A percentile compares a stretch with the other conserved stretches of the same genome.
Evolutionary conservation across 805 yeast species (phyloP).

Genomic region (Jamesozyma lodderae): DNA sequence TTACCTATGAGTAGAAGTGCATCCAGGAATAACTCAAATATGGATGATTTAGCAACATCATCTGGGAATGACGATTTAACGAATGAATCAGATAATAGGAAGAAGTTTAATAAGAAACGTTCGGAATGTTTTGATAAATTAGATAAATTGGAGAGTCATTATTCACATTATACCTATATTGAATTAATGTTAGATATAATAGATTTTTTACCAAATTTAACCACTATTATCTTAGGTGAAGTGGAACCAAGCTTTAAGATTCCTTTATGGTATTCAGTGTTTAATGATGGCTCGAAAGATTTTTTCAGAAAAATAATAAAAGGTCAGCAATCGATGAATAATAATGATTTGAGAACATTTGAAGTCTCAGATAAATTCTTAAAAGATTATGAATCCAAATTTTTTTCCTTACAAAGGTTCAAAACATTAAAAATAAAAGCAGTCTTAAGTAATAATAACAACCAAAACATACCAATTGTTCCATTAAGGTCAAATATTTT

Average conservation of each 20-base stretch:
- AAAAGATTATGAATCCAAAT: conserved; percentile 21
- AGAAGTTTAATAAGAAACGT: neutral
- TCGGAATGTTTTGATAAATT: conserved; percentile 2
- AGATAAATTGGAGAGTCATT: conserved; percentile 17
- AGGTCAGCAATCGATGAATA: conserved; percentile 27
- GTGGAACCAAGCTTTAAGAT: conserved; percentile 47
- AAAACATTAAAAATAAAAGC: conserved; percentile 22
- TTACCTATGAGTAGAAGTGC: neutral
- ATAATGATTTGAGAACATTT: conserved; percentile 25
- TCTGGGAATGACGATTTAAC: neutral
- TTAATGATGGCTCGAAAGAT: conserved; percentile 28
- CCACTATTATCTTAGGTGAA: conserved; percentile 34
- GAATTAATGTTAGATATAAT: conserved; percentile 35
- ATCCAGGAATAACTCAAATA: neutral
- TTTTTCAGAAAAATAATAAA: conserved; percentile 28
- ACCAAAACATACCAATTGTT: conserved; percentile 10
- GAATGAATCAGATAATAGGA: neutral
- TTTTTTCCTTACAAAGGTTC: conserved; percentile 23
- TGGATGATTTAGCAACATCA: neutral
- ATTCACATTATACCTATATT: conserved; percentile 28
- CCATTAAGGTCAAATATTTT: conserved; percentile 35
- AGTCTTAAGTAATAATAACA: conserved; percentile 7
- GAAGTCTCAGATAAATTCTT: conserved; percentile 23
- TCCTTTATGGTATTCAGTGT: conserved; percentile 35
- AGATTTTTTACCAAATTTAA: conserved; percentile 39